Evolutionary conservation across 306 rosid species (phyloP), one percentile per base, ranked within the genome.

Genomic region (Prunus kanzakura): DNA sequence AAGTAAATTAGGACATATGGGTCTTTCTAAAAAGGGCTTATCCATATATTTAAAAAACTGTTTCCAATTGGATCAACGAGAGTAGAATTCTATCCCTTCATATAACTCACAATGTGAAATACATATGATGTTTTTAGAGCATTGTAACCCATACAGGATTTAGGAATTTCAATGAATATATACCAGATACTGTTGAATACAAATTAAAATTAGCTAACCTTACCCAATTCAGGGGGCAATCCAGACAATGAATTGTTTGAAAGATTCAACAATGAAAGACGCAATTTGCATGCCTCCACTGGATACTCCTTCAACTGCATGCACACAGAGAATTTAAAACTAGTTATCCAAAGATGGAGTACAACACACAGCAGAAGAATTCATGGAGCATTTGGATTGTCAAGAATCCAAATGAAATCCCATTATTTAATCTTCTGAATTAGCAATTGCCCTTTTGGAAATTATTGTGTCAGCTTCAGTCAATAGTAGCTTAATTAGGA

Each of bases 181-280:
- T 62, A 50, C 71, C 66, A 81, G 52, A 16, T 30, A 27, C 60
- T 63, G 61, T 75, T 67, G 8, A 38, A 71, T 60, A 68, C 55
- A 46, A 47, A 64, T 74, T 49, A 79, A 55, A 78, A 68, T 51
- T 55, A 65, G 76, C 65, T 64, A 76, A 86, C 69, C 89, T 86
- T 89, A 94, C 98, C 98, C 81, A 94, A 76, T 86, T 92, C 97
- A 54, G 97, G 83, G 30, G 96, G 95, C 80, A 94, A 82, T 80
- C 98, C 96, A 80, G 89, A 86, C 87, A 94, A 76, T 80, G 98
- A 92, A 84, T 94, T 94, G 82, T 94, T 92, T 75, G 98, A 94
- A 80, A 94, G 96, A 85, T 94, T 89, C 77, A 94, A 82, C 58
- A 92, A 86, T 32, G 84, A 84, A 51, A 94, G 91, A 76, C 43